Evolutionary conservation across 495 filamentous ascomycete species (phyloP), one percentile per base, ranked within the genome.

Genomic region (Aspergillus baeticus): DNA sequence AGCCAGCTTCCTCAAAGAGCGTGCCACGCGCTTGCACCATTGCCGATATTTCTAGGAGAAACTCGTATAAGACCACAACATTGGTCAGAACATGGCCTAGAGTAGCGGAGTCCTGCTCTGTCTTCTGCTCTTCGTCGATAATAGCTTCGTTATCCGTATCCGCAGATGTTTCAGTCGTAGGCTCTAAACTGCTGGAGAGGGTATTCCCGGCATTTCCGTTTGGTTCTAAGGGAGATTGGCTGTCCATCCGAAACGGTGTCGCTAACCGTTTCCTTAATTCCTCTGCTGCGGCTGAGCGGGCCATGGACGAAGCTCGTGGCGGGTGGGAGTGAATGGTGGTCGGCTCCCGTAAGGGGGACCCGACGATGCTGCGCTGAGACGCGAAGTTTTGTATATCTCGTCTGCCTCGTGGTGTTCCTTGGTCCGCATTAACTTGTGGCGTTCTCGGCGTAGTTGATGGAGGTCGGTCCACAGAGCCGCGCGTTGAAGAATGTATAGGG

Each of bases 71-170:
- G 15, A 81, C 76, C 17, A 81, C 70, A 35, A 77, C 73, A 60
- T 84, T 80, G 6, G 94, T 97, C 50, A 98, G 74, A 2, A 98
- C 81, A 68, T 98, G 91, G 47, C 89, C 89, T 5, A 98, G 80
- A 14, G 85, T 92, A 11, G 87, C 76, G 0, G 58, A 47, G 2
- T 2, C 34, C 5, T 22, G 15, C 13, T 63, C 57, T 3, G 62
- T 63, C 34, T 51, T 52, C 18, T 72, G 69, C 22, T 77, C 75
- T 13, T 73, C 77, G 23, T 75, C 77, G 41, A 72, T 74, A 1
- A 63, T 68, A 11, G 62, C 63, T 63, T 1, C 61, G 54, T 10
- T 54, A 70, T 4, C 26, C 8, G 13, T 63, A 26, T 38, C 53
- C 10, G 18, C 14, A 29, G 26, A 29, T 29, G 18, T 7, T 43